Evolutionary conservation across 257 asterid genomes (phyloP), one percentile per base, ranked within the genome.

Genomic region (Petunia axillaris): DNA sequence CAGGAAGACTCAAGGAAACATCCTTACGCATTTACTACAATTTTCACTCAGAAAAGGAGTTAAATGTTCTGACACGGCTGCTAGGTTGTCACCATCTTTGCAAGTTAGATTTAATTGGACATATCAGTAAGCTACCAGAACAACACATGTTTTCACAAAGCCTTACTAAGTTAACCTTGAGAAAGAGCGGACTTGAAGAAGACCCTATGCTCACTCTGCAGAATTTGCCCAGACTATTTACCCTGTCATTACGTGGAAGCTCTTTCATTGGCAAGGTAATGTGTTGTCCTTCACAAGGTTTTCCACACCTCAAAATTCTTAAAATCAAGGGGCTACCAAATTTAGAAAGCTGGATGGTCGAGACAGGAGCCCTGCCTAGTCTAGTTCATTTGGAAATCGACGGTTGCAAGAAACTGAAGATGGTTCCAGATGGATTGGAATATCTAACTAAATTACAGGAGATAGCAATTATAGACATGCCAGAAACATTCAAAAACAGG

Each of bases 161-260:
- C 81, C 85, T 88, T 64, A 84, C 83, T 11, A 85, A 76, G 35
- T 85, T 90, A 85, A 90, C 91, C 64, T 77, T 90, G 77, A 86
- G 91, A 84, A 81, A 60, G 77, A 90, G 93, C 84, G 84, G 67
- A 78, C 87, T 90, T 46, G 75, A 81, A 78, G 89, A 88, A 81
- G 90, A 90, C 77, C 91, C 93, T 46, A 85, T 90, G 88, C 39
- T 79, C 3, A 85, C 82, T 75, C 86, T 88, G 5, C 90, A 88
- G 84, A 85, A 85, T 74, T 85, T 88, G 63, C 89, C 85, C 36
- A 71, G 43, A 59, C 76, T 90, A 41, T 53, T 65, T 6, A 80
- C 84, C 10, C 55, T 88, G 76, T 73, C 78, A 37, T 80, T 90
- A 52, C 90, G 89, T 58, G 85, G 82, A 48, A 76, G 84, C 46